A percentile compares a stretch with the other conserved stretches of the same genome.
These are phyloP conservation scores for Suillus lakei DNA, from an alignment of 768 basidiomycete species.

Conservation along the genomic window DNA sequence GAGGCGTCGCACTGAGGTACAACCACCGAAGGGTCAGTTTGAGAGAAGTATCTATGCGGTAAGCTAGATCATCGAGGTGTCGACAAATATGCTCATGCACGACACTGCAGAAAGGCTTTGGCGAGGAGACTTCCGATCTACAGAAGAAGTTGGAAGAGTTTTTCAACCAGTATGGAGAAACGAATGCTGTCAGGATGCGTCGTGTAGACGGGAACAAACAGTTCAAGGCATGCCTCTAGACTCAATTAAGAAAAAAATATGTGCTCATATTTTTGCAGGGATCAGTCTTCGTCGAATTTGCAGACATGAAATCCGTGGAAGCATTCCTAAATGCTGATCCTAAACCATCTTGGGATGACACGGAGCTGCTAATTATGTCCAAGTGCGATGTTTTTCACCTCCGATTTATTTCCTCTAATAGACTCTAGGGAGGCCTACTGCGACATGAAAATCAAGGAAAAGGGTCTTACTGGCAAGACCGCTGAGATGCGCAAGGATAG, in stretches of 20 bases:
- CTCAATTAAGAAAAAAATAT: not conserved
- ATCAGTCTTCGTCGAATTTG: slow-evolving; percentile 93
- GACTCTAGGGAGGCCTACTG: slow-evolving; percentile 78
- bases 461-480: slow-evolving; percentile 80
- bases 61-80: slow-evolving; percentile 38
- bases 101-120: slow-evolving; percentile 81
- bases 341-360: slow-evolving; percentile 79
- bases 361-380: slow-evolving; percentile 82
- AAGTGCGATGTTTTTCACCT: slow-evolving; percentile 59
- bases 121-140: slow-evolving; percentile 62
- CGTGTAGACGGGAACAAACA: slow-evolving; percentile 76
- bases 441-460: slow-evolving; percentile 95
- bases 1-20: slow-evolving; percentile 72
- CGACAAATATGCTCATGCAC: slow-evolving; percentile 1
- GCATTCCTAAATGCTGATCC: slow-evolving; percentile 82
- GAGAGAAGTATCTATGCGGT: slow-evolving; percentile 90
- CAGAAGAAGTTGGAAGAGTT: slow-evolving; percentile 81
- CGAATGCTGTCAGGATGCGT: slow-evolving; percentile 88
- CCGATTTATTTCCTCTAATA: not conserved
- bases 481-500: slow-evolving; percentile 62
- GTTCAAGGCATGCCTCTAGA: slow-evolving; percentile 72
- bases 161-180: slow-evolving; percentile 76
- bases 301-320: slow-evolving; percentile 67
- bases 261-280: slow-evolving; percentile 51
- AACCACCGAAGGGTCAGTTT: slow-evolving; percentile 78